These are phyloP conservation scores for Clohesyomyces aquaticus DNA, from an alignment of 495 filamentous ascomycete genomes.

Conservation along the genomic window DNA sequence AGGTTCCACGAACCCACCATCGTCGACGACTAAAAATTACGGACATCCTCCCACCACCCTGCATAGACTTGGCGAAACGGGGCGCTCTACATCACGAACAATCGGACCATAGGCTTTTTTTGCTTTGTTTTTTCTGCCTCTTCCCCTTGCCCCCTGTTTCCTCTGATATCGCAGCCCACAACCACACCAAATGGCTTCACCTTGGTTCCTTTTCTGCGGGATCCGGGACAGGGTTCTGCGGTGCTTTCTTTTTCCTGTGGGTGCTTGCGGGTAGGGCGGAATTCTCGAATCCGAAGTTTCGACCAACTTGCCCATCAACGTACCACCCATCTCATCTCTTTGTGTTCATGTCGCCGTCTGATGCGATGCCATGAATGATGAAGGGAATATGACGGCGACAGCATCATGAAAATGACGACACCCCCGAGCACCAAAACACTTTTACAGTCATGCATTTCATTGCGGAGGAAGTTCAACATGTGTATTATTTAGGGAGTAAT, in stretches of 20 bases:
- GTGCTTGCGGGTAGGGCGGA: neutral
- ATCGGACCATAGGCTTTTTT: neutral
- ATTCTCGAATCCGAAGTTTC: neutral
- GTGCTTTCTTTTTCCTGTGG: neutral
- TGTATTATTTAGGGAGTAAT: neutral
- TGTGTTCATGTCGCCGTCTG: neutral
- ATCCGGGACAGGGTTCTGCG: neutral
- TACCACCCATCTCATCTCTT: neutral
- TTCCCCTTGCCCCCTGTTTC: neutral
- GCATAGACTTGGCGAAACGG: conserved; percentile 19
- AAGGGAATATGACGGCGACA: neutral
- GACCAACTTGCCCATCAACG: neutral
- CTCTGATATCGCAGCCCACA: neutral
- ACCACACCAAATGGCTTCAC: neutral
- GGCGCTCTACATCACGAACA: neutral
- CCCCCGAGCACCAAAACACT: no score
- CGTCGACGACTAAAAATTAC: conserved; percentile 10
- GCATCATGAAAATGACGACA: no score
- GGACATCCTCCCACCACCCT: conserved; percentile 10
- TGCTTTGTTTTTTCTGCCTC: neutral
- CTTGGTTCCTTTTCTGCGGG: neutral
- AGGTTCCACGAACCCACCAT: conserved; percentile 13
- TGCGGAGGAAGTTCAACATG: neutral
- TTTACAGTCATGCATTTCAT: neutral
- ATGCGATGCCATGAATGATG: neutral